These are phyloP conservation scores for Penicillium sp. DNA, from an alignment of 2,329 filamentous ascomycete species.

Conservation along the genomic window DNA sequence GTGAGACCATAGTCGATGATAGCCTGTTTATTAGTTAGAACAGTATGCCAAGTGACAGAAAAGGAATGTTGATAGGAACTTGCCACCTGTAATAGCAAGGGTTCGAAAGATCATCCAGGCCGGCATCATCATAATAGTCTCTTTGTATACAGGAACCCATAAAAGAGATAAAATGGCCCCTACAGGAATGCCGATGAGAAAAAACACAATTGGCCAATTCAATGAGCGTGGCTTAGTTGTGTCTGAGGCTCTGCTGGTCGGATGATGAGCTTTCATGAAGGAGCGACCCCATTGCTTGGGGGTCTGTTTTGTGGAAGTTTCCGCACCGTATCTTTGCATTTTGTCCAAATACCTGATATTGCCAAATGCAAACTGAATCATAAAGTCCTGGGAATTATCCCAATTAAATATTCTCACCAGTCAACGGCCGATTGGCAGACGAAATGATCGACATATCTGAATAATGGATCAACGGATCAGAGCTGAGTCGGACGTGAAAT, in stretches of 20 bases:
- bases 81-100: constrained; percentile 8
- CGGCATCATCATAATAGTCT: constrained; percentile 3
- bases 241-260: neutral
- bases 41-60: neutral
- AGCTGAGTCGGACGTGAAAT: neutral
- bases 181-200: constrained; percentile 7
- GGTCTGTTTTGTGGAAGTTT: neutral
- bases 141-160: constrained; percentile 5
- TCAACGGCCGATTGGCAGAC: neutral
- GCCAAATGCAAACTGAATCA: neutral
- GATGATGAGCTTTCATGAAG: neutral
- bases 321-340: neutral
- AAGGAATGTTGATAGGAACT: neutral
- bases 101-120: constrained; percentile 6
- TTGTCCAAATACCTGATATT: neutral
- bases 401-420: neutral
- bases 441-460: neutral
- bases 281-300: neutral
- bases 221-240: neutral
- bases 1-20: constrained; percentile 81
- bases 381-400: neutral
- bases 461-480: neutral
- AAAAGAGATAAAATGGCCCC: constrained; percentile 1
- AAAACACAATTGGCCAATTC: constrained; percentile 5
- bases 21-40: constrained; percentile 48